Conservation (phyloP, 805 yeast species). For the Kodamaea leandrae region DNA sequence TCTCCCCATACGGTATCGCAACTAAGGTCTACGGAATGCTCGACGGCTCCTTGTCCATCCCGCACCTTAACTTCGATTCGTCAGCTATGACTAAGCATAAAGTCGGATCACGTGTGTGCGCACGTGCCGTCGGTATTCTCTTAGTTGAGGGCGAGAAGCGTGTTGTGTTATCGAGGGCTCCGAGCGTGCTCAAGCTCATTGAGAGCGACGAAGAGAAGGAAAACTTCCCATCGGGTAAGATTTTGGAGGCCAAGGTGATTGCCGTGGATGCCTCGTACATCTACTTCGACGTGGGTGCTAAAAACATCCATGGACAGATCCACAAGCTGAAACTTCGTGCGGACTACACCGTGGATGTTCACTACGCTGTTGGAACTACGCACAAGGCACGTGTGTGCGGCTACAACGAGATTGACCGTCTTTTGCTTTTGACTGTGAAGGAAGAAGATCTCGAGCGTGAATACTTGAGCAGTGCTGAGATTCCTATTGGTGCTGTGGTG, state of each 20-base stretch:
- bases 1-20: slow-evolving; percentile 59
- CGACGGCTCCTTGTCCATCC: slow-evolving; percentile 64
- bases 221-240: slow-evolving; percentile 72
- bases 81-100: slow-evolving; percentile 55
- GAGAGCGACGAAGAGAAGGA: slow-evolving; percentile 12
- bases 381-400: slow-evolving; percentile 79
- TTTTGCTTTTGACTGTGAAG: slow-evolving; percentile 67
- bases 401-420: slow-evolving; percentile 62
- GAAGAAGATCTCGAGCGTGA: slow-evolving; percentile 59
- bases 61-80: slow-evolving; percentile 50
- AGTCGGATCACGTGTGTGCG: slow-evolving; percentile 64
- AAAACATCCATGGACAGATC: slow-evolving; percentile 60
- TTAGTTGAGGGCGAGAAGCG: slow-evolving; percentile 50
- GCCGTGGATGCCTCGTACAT: slow-evolving; percentile 59
- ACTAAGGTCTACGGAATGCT: slow-evolving; percentile 73
- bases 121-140: slow-evolving; percentile 66
- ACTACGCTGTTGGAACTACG: slow-evolving; percentile 59
- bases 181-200: slow-evolving; percentile 46
- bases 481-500: slow-evolving; percentile 71
- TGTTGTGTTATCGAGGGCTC: slow-evolving; percentile 61
- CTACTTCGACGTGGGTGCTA: slow-evolving; percentile 55
- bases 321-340: slow-evolving; percentile 71
- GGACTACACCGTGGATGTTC: slow-evolving; percentile 42
- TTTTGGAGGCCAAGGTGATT: slow-evolving; percentile 53
- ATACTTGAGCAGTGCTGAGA: slow-evolving; percentile 66